Conservation (phyloP, 331 rosid species). For the Pyrus hybrid region DNA sequence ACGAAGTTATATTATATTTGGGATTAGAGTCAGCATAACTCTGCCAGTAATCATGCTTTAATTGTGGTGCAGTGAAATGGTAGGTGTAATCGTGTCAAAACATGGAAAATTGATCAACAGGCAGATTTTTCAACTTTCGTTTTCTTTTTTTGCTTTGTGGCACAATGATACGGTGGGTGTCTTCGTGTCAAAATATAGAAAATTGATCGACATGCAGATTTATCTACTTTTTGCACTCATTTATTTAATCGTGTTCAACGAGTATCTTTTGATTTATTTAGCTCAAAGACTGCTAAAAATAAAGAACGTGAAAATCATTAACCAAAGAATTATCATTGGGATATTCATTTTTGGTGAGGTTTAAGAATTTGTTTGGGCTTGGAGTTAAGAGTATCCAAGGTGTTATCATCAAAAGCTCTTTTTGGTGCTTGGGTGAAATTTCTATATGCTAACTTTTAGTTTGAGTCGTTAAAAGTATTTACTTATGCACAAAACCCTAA, state of each 20-base stretch:
- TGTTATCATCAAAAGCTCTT: background rate
- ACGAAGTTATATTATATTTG: background rate
- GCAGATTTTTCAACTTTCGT: background rate
- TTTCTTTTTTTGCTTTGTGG: background rate
- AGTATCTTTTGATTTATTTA: no score
- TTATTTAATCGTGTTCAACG: background rate
- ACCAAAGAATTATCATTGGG: background rate
- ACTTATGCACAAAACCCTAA: background rate
- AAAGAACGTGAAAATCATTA: background rate
- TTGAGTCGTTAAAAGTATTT: background rate
- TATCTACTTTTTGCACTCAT: background rate
- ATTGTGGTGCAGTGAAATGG: background rate
- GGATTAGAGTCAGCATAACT: background rate
- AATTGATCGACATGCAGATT: no score
- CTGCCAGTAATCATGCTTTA: background rate
- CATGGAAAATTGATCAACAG: background rate
- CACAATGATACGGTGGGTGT: no score
- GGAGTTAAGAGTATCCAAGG: background rate
- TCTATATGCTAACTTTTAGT: background rate
- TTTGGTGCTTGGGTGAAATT: background rate
- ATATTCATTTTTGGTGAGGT: background rate
- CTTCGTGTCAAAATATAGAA: no score
- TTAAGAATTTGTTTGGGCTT: background rate
- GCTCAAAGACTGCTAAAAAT: no score
- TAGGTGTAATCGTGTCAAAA: background rate